Evolutionary conservation across 2,329 filamentous ascomycete genomes (phyloP).

Genomic region (Ophiostoma sp.): DNA sequence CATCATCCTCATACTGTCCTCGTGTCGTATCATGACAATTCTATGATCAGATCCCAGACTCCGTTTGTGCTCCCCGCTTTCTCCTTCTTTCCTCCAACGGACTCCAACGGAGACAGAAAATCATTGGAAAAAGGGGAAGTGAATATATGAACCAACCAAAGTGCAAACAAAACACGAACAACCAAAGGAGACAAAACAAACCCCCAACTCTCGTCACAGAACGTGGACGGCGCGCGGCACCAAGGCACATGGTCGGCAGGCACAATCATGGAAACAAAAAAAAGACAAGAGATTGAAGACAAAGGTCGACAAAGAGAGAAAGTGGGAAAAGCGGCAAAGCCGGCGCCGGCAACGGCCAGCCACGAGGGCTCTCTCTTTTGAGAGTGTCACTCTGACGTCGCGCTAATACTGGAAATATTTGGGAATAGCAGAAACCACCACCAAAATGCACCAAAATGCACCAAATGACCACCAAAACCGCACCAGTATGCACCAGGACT

Average conservation of each 20-base stretch:
- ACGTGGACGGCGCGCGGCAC: neutral
- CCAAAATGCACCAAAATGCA: neutral
- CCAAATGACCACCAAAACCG: neutral
- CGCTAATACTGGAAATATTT: slow-evolving; percentile 6
- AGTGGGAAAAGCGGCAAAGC: neutral
- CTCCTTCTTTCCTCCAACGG: neutral
- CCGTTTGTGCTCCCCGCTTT: neutral
- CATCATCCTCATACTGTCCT: neutral
- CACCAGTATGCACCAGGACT: no score
- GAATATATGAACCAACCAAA: neutral
- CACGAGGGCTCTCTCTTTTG: neutral
- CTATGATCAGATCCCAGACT: neutral
- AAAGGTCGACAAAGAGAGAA: neutral
- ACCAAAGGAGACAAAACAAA: neutral
- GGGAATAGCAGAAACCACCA: neutral
- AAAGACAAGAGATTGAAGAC: neutral
- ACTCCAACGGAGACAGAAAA: neutral
- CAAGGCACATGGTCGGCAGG: neutral
- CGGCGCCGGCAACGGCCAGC: neutral
- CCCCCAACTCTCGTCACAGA: neutral
- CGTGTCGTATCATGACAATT: neutral
- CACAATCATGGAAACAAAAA: neutral
- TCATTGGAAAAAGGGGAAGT: neutral
- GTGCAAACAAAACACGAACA: no score
- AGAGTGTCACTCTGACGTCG: neutral